phyloP scores from a whole-genome alignment of 75 land plant species.

The Gnetum montanum region DNA sequence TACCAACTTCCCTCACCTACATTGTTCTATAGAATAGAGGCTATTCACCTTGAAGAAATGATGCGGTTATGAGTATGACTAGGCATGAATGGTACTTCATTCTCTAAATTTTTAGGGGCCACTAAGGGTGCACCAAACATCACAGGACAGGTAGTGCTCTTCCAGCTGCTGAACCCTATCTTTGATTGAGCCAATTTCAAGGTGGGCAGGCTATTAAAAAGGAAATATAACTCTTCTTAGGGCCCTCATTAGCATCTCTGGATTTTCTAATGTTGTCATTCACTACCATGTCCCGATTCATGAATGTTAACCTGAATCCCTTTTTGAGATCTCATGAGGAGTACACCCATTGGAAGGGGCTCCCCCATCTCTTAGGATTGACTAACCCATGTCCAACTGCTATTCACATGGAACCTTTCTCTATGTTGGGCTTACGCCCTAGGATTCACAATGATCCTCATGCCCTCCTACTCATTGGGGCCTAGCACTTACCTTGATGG shows the following conservation, averaged over 20 bases:
- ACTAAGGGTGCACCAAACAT: neutral
- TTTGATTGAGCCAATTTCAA: neutral
- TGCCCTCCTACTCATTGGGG: neutral
- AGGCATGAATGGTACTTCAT: neutral
- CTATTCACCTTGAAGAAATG: slow-evolving; percentile 5
- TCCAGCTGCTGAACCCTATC: neutral
- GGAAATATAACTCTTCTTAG: slow-evolving; percentile 12
- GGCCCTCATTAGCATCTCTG: slow-evolving; percentile 1
- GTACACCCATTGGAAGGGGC: neutral
- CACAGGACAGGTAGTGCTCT: neutral
- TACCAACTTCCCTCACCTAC: neutral
- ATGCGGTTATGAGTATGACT: slow-evolving; percentile 2
- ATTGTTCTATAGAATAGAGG: slow-evolving; percentile 3
- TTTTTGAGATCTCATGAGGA: neutral
- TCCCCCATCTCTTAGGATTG: slow-evolving; percentile 9
- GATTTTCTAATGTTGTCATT: slow-evolving; percentile 9
- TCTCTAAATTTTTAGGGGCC: neutral
- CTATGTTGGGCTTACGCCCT: slow-evolving; percentile 6
- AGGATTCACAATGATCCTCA: neutral
- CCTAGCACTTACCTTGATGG: neutral
- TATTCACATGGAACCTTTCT: slow-evolving; percentile 6
- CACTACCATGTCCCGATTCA: slow-evolving; percentile 1
- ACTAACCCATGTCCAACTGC: slow-evolving; percentile 8
- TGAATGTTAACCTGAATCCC: slow-evolving; percentile 2
- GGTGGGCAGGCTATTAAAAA: slow-evolving; percentile 8